Conservation (phyloP, 495 filamentous ascomycete genomes). For the Xylona heveae region DNA sequence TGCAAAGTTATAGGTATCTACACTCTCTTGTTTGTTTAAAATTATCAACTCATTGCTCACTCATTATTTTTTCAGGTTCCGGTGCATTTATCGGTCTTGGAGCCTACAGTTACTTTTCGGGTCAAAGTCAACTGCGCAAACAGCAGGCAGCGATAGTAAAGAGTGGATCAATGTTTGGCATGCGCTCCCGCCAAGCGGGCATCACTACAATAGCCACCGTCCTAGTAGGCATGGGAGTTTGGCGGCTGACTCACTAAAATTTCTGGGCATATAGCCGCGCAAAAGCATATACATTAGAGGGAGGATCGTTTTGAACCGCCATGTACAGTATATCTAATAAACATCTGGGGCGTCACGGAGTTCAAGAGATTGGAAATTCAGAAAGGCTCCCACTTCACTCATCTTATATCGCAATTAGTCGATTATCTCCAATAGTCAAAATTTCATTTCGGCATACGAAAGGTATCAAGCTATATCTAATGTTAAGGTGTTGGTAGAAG, state of each 20-base stretch:
- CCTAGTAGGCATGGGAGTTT: constrained; percentile 48
- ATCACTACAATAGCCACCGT: constrained; percentile 49
- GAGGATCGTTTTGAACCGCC: no score
- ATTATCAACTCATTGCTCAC: constrained; percentile 7
- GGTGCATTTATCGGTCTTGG: constrained; percentile 79
- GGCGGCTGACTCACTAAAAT: constrained; percentile 31
- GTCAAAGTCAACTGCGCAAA: constrained; percentile 48
- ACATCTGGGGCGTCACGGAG: no score
- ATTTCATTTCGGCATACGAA: no score
- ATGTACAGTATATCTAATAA: no score
- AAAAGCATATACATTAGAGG: no score
- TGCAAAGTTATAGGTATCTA: constrained; percentile 46
- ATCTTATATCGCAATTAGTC: no score
- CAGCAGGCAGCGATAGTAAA: constrained; percentile 47
- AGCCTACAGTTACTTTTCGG: constrained; percentile 67
- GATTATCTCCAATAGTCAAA: no score
- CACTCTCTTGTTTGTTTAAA: not conserved
- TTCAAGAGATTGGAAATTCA: no score
- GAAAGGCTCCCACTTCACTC: no score
- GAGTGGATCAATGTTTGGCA: constrained; percentile 53
- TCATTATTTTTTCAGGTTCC: constrained; percentile 31
- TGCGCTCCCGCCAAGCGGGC: constrained; percentile 46
- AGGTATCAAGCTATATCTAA: no score
- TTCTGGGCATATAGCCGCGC: no score
- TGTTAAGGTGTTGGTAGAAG: no score